Conservation (phyloP, 257 asterid genomes). For the Paraleonurus japonicus region DNA sequence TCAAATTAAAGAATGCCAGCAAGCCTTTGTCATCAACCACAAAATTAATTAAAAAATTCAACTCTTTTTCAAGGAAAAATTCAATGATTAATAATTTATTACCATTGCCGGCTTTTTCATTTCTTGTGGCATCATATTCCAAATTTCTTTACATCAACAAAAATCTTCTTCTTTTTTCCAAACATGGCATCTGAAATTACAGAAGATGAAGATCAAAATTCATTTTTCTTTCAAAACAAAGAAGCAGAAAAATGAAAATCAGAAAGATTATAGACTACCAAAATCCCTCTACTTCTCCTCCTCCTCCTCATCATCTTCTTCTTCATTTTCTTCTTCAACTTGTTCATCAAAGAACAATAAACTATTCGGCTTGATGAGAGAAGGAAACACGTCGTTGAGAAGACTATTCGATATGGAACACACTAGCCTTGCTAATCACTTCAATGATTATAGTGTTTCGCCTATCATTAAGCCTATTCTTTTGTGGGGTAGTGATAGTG, state of each 20-base stretch:
- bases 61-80: background rate
- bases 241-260: constrained; percentile 35
- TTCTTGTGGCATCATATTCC: constrained; percentile 20
- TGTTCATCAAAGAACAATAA: constrained; percentile 39
- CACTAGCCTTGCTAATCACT: constrained; percentile 51
- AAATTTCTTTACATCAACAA: constrained; percentile 3
- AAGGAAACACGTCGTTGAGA: constrained; percentile 63
- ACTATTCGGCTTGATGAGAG: constrained; percentile 61
- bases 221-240: constrained; percentile 25
- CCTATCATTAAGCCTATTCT: constrained; percentile 49
- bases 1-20: background rate
- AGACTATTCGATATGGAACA: constrained; percentile 74
- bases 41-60: constrained; percentile 1
- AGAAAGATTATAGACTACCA: constrained; percentile 55
- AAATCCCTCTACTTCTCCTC: constrained; percentile 41
- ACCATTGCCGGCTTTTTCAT: constrained; percentile 37
- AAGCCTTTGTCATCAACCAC: constrained; percentile 13
- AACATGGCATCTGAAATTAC: constrained; percentile 59
- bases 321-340: constrained; percentile 37
- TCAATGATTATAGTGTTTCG: constrained; percentile 61
- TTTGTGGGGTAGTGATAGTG: constrained; percentile 47
- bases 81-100: background rate
- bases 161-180: background rate
- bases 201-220: constrained; percentile 34
- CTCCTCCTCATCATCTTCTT: constrained; percentile 23